Base-by-base conservation (phyloP, 306 rosid species). In the Ormosia emarginata region DNA sequence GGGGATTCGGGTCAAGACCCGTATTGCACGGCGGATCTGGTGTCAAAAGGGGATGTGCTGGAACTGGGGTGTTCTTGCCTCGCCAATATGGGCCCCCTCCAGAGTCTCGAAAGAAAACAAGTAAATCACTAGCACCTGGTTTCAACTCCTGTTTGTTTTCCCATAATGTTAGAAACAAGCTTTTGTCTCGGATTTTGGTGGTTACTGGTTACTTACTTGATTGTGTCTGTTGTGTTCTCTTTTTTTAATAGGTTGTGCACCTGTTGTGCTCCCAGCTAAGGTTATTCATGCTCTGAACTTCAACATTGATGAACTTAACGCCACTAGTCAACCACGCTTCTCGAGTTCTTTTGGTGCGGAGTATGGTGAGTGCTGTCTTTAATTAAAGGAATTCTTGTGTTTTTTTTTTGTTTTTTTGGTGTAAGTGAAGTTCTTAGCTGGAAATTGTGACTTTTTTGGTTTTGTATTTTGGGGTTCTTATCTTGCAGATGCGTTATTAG, bases 11-110 rank as follows among this genome's bases (percentile, higher is more conserved):
- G 49, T 7, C 69, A 0, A 77, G 91, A 70, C 72, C 89, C 53
- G 86, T 17, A 10, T 74, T 63, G 0, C 83, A 61, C 1, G 77
- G 58, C 24, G 91, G 98, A 79, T 83, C 97, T 63, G 84, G 52
- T 34, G 81, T 12, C 3, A 92, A 90, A 50, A 90, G 88, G 62
- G 93, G 90, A 8, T 90, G 90, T 30, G 86, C 85, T 24, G 98
- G 99, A 6, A 95, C 99, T 1, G 99, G 99, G 29, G 98, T 95
- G 4, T 95, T 95, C 92, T 71, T 95, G 67, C 99, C 99, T 52
- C 98, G 99, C 9, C 87, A 77, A 10, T 91, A 95, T 18, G 81
- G 67, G 18, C 72, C 80, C 61, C 87, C 93, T 4, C 73, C 87
- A 0, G 98, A 95, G 37, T 62, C 88, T 13, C 90, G 97, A 77